Percentiles rank a stretch among this genome's conserved stretches.
Evolutionary conservation across 2,329 filamentous ascomycete species (phyloP).

Genomic region (Aureobasidium sp.): DNA sequence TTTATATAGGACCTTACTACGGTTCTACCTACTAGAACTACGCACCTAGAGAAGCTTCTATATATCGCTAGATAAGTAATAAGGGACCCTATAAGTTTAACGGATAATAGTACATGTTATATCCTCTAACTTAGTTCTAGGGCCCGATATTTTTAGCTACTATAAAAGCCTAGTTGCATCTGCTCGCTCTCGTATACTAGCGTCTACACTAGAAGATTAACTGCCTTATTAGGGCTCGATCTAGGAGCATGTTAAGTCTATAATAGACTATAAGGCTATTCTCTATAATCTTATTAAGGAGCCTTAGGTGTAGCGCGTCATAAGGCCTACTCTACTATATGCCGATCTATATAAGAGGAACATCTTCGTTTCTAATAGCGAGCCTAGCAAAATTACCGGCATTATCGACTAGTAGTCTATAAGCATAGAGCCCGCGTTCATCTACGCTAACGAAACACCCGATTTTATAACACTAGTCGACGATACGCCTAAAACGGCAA

Average conservation of each 20-base stretch:
- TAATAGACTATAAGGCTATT: neutral
- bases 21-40: slow-evolving; percentile 3
- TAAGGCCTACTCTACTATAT: slow-evolving; percentile 23
- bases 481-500: neutral
- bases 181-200: neutral
- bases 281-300: neutral
- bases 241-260: neutral
- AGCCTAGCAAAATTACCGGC: slow-evolving; percentile 23
- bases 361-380: slow-evolving; percentile 25
- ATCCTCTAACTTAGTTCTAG: neutral
- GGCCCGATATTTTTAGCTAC: neutral
- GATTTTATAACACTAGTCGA: slow-evolving; percentile 15
- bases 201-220: neutral
- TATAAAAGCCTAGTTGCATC: neutral
- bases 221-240: neutral
- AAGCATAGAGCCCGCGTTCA: slow-evolving; percentile 17
- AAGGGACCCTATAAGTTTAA: neutral
- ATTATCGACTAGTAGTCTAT: slow-evolving; percentile 30
- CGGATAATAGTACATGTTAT: neutral
- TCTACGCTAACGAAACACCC: slow-evolving; percentile 15
- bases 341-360: slow-evolving; percentile 26
- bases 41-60: neutral
- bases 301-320: neutral
- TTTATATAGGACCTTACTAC: slow-evolving; percentile 1
- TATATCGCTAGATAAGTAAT: neutral